These are phyloP conservation scores for Nothophytophthora sp. DNA, from an alignment of 352 stramenopile genomes.

Conservation along the genomic window DNA sequence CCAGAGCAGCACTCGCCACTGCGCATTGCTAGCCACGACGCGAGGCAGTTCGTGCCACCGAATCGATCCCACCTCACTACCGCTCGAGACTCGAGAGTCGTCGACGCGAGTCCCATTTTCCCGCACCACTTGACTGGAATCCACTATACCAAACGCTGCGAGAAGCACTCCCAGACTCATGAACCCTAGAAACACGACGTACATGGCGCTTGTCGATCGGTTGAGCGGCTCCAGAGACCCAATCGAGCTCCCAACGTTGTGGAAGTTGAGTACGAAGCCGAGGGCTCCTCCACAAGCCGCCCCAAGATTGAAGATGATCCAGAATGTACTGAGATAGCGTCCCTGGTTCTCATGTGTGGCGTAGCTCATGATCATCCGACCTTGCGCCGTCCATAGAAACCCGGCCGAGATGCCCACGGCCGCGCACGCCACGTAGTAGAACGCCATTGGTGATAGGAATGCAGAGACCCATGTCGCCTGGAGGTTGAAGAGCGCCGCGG, in stretches of 20 bases:
- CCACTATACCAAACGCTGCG: constrained; percentile 39
- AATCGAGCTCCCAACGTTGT: too few relatives aligned
- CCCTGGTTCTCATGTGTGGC: constrained; percentile 42
- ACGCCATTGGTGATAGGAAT: constrained; percentile 1
- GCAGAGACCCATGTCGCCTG: constrained; percentile 9
- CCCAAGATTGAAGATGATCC: constrained; percentile 83
- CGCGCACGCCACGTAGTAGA: constrained; percentile 27
- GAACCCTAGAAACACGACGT: constrained; percentile 58
- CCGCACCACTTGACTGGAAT: constrained; percentile 27
- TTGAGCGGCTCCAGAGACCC: constrained; percentile 1
- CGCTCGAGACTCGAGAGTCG: neutral
- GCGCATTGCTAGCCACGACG: neutral
- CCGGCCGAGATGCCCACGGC: constrained; percentile 59
- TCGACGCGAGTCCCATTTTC: constrained; percentile 21
- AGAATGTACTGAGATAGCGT: constrained; percentile 67
- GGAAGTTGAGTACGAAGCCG: constrained; percentile 53
- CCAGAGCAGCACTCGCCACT: constrained; percentile 11
- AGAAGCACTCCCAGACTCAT: constrained; percentile 46
- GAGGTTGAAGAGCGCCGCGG: constrained; percentile 48
- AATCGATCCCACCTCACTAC: neutral
- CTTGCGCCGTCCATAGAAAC: constrained; percentile 80
- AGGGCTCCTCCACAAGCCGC: constrained; percentile 61
- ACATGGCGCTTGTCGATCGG: constrained; percentile 39
- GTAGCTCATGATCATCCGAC: constrained; percentile 68
- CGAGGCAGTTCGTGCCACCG: neutral